phyloP scores from a whole-genome alignment of 2,329 filamentous ascomycete genomes.

The Alternaria triticina region DNA sequence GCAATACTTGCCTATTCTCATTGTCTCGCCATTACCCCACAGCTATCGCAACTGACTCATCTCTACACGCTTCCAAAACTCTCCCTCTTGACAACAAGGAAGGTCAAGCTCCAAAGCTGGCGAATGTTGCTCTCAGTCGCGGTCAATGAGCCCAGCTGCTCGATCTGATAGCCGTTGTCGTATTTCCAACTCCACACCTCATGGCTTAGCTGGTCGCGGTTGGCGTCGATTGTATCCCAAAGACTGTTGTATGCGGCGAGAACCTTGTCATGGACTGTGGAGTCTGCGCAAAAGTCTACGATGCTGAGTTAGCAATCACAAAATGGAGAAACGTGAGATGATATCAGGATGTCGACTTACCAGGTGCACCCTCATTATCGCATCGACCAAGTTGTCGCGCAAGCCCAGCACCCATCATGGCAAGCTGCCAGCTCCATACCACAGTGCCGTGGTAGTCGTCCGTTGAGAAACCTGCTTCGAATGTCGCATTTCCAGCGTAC shows the following conservation, averaged over 20 bases:
- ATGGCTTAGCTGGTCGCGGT: constrained; percentile 57
- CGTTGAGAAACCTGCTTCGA: constrained; percentile 61
- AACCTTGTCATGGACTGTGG: constrained; percentile 54
- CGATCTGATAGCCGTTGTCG: constrained; percentile 56
- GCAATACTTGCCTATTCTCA: background rate
- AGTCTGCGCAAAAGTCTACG: constrained; percentile 59
- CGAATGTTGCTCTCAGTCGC: constrained; percentile 61
- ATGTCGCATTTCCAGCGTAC: constrained; percentile 54
- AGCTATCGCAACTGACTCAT: background rate
- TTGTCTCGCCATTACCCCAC: background rate
- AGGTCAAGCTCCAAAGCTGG: constrained; percentile 66
- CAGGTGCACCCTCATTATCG: constrained; percentile 23
- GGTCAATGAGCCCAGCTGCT: constrained; percentile 59
- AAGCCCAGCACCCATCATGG: constrained; percentile 68
- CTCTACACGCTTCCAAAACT: constrained; percentile 7
- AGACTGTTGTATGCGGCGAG: constrained; percentile 62
- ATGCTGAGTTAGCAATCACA: constrained; percentile 31
- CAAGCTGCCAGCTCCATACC: constrained; percentile 69
- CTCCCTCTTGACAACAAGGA: constrained; percentile 60
- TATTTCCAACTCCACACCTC: constrained; percentile 71
- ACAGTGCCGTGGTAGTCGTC: constrained; percentile 69
- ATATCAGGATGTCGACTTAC: background rate
- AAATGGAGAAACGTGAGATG: background rate
- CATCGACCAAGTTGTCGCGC: constrained; percentile 65
- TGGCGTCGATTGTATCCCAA: constrained; percentile 67